A percentile compares a stretch with the other conserved stretches of the same genome.
Conservation (phyloP, 306 rosid species). For the Inga leiocalycina region DNA sequence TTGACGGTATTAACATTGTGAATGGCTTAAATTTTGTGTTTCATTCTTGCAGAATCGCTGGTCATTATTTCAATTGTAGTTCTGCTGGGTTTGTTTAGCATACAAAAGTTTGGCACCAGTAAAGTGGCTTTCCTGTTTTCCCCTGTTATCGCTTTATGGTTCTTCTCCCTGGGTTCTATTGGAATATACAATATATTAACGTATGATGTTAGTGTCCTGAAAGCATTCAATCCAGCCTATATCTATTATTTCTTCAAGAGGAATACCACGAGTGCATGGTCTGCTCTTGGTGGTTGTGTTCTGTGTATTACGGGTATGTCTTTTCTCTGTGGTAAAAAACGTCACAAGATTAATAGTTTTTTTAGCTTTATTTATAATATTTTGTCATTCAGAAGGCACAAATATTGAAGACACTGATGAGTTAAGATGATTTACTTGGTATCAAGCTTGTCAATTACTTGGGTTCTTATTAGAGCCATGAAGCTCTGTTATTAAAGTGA, state of each 20-base stretch:
- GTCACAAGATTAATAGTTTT: neutral
- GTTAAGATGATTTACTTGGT: neutral
- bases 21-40: constrained; percentile 27
- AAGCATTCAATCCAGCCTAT: constrained; percentile 92
- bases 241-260: constrained; percentile 85
- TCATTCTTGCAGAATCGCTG: constrained; percentile 63
- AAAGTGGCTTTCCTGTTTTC: constrained; percentile 95
- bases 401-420: neutral
- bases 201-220: constrained; percentile 67
- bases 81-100: constrained; percentile 77
- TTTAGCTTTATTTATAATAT: neutral
- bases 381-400: neutral
- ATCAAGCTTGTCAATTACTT: neutral
- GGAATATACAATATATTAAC: constrained; percentile 78
- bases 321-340: constrained; percentile 11
- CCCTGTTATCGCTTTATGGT: constrained; percentile 90
- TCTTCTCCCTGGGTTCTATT: constrained; percentile 79
- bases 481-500: constrained; percentile 14
- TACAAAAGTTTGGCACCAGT: constrained; percentile 82
- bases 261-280: constrained; percentile 72
- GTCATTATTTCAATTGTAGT: constrained; percentile 70
- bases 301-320: constrained; percentile 88
- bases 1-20: neutral
- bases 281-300: constrained; percentile 98
- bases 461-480: constrained; percentile 13